These are phyloP conservation scores for Myrica gale DNA, from an alignment of 306 rosid species.

Conservation along the genomic window DNA sequence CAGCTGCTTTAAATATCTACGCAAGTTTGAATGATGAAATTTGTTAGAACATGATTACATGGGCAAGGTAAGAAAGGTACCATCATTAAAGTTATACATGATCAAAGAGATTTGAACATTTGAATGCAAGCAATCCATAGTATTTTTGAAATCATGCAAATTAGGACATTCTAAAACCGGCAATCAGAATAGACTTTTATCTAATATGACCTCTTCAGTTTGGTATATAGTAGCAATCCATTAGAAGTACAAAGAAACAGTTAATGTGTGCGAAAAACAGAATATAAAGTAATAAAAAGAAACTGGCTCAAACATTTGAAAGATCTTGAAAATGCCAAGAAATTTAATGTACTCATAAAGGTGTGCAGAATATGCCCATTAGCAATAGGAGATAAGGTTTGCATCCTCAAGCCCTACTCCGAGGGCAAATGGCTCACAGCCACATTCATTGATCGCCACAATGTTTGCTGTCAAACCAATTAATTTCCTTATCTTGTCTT, in stretches of 20 bases:
- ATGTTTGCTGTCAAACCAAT: background rate
- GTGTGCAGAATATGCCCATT: background rate
- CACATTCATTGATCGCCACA: background rate
- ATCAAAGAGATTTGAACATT: background rate
- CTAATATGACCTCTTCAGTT: constrained; percentile 9
- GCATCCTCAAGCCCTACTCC: background rate
- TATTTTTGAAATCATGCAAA: background rate
- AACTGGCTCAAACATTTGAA: background rate
- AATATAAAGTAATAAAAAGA: background rate
- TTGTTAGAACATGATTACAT: background rate
- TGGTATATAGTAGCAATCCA: background rate
- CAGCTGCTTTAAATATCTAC: constrained; percentile 74
- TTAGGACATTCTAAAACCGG: background rate
- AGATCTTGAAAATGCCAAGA: background rate
- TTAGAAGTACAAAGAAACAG: background rate
- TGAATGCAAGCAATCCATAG: background rate
- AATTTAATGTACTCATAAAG: no score
- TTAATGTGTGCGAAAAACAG: background rate
- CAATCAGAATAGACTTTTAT: background rate
- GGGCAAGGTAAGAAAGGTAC: background rate
- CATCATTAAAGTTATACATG: background rate
- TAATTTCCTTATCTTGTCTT: background rate
- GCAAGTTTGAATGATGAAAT: constrained; percentile 5
- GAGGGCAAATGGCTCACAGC: background rate
- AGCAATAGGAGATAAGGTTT: background rate